phyloP scores from a whole-genome alignment of 2,329 filamentous ascomycete genomes.

The Microascus cirrosus region DNA sequence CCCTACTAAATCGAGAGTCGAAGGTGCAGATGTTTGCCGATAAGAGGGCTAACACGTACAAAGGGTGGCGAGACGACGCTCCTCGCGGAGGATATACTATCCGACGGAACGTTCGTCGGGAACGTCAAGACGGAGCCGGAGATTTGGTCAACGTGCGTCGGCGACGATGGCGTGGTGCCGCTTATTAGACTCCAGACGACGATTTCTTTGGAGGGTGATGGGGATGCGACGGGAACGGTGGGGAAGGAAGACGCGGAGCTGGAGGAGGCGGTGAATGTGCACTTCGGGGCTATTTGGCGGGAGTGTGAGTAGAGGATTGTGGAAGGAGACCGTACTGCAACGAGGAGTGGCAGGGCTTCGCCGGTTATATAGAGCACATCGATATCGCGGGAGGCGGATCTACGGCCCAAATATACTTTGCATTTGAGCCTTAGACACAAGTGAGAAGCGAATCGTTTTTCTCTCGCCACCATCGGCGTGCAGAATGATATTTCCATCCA shows the following conservation, averaged over 20 bases:
- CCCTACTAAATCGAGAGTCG: not conserved
- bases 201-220: not conserved
- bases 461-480: not conserved
- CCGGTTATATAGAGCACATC: no score
- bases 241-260: not conserved
- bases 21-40: not conserved
- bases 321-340: no score
- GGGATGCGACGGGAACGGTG: not conserved
- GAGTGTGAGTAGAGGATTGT: conserved; percentile 3
- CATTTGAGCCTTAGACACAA: no score
- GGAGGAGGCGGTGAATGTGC: not conserved
- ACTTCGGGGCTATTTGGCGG: conserved; percentile 1
- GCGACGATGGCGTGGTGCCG: conserved; percentile 1
- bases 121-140: not conserved
- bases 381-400: no score
- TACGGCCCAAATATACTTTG: no score
- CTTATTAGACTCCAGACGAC: not conserved
- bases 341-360: no score
- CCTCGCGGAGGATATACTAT: not conserved
- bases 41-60: not conserved
- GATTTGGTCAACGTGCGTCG: conserved; percentile 1
- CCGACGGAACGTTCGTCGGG: not conserved
- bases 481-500: not conserved
- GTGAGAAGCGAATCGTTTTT: no score
- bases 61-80: not conserved